Percentiles rank a stretch among this genome's conserved stretches.
Evolutionary conservation across 2,329 filamentous ascomycete species (phyloP).

Genomic region (Clonostachys sp.): DNA sequence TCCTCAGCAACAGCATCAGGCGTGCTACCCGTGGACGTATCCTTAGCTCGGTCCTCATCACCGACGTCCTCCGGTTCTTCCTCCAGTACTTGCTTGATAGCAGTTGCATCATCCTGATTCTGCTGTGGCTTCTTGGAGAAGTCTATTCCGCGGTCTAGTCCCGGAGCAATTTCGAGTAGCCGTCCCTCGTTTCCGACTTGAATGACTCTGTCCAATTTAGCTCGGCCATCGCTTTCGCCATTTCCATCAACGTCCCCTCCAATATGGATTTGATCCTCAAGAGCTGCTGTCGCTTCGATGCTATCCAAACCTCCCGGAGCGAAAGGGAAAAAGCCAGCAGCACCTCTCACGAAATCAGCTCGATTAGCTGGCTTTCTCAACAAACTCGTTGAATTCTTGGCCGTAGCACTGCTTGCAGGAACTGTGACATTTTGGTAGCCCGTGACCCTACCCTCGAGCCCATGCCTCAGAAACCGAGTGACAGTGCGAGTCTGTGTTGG

Average conservation of each 20-base stretch:
- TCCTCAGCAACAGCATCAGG: constrained; percentile 21
- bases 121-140: constrained; percentile 56
- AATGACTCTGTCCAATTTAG: constrained; percentile 78
- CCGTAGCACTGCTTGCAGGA: constrained; percentile 81
- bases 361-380: constrained; percentile 79
- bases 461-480: constrained; percentile 86
- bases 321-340: constrained; percentile 91
- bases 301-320: constrained; percentile 84
- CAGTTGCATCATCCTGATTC: constrained; percentile 59
- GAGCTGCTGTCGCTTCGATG: constrained; percentile 77
- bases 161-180: constrained; percentile 76
- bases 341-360: constrained; percentile 88
- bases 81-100: constrained; percentile 61
- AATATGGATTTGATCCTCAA: constrained; percentile 70
- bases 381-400: constrained; percentile 91
- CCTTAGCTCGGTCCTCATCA: constrained; percentile 20
- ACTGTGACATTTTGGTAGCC: constrained; percentile 94
- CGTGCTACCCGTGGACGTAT: constrained; percentile 9
- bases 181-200: constrained; percentile 74
- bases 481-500: constrained; percentile 93
- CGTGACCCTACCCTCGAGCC: constrained; percentile 86
- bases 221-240: constrained; percentile 18
- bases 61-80: constrained; percentile 39
- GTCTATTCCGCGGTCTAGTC: constrained; percentile 73
- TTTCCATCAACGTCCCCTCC: constrained; percentile 35